Evolutionary conservation across 768 basidiomycete species (phyloP).

Genomic region (Panaeolus cyanescens): DNA sequence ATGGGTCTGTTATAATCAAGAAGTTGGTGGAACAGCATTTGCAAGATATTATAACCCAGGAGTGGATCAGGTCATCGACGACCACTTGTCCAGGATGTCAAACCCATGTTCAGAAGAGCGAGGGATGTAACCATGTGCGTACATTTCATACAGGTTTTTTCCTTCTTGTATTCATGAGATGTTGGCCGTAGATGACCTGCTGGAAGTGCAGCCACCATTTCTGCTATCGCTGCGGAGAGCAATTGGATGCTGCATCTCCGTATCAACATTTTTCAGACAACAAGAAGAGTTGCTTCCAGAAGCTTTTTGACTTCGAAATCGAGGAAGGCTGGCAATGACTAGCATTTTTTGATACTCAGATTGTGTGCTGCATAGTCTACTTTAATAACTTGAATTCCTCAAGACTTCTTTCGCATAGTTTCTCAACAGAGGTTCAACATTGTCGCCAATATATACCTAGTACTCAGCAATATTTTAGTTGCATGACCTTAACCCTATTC

Average conservation of each 20-base stretch:
- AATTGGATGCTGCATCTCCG: conserved; percentile 48
- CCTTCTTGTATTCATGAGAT: background rate
- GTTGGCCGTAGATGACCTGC: conserved; percentile 68
- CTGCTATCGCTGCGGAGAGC: conserved; percentile 72
- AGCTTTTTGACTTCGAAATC: conserved; percentile 53
- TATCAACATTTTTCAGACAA: conserved; percentile 65
- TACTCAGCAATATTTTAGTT: no score
- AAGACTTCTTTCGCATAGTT: no score
- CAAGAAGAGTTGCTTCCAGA: conserved; percentile 54
- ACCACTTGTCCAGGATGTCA: conserved; percentile 71
- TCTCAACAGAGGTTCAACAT: no score
- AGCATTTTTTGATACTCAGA: no score
- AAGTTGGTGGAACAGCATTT: conserved; percentile 58
- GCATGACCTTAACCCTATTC: conserved; percentile 15
- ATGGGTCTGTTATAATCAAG: conserved; percentile 59
- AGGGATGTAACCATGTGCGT: conserved; percentile 85
- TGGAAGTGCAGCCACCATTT: conserved; percentile 69
- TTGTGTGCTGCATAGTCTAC: no score
- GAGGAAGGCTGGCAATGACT: background rate
- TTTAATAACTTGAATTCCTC: no score
- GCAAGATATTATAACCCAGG: conserved; percentile 69
- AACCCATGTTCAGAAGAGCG: conserved; percentile 67
- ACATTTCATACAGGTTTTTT: conserved; percentile 10
- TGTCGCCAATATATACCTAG: no score
- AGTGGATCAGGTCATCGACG: conserved; percentile 69